Evolutionary conservation across 2,329 filamentous ascomycete species (phyloP).

Genomic region (Chrysosporium queenslandicum): DNA sequence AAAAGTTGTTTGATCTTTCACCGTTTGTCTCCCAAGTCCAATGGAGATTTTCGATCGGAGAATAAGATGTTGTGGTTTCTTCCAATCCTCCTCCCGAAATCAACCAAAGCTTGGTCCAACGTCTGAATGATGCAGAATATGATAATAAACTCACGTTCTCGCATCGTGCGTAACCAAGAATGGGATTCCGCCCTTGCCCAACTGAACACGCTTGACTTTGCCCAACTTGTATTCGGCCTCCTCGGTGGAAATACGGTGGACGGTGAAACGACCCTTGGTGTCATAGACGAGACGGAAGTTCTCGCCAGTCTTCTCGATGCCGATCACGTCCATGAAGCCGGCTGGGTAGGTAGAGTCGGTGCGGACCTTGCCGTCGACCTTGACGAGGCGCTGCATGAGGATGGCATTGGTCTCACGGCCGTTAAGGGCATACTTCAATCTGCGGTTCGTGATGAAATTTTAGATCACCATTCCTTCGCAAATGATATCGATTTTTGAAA

Average conservation of each 20-base stretch:
- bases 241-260: constrained; percentile 97
- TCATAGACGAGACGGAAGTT: constrained; percentile 99
- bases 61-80: constrained; percentile 15
- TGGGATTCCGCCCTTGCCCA: constrained; percentile 99
- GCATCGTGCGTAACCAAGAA: constrained; percentile 99
- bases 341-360: constrained; percentile 96
- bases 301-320: constrained; percentile 99
- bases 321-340: constrained; percentile 99
- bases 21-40: not conserved
- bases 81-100: constrained; percentile 27
- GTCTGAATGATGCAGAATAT: constrained; percentile 94
- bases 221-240: constrained; percentile 99
- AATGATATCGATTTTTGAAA: constrained; percentile 3
- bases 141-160: constrained; percentile 84
- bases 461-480: not conserved
- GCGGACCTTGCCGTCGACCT: constrained; percentile 99
- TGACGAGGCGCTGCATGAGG: constrained; percentile 98
- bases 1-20: constrained; percentile 6
- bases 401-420: constrained; percentile 94
- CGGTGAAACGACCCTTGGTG: constrained; percentile 99
- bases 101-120: constrained; percentile 99
- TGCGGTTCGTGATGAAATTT: constrained; percentile 41
- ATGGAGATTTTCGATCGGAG: constrained; percentile 22
- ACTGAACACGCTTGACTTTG: constrained; percentile 99
- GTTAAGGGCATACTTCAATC: constrained; percentile 99